phyloP scores from a whole-genome alignment of 495 filamentous ascomycete species.

The Patellaria atrata region DNA sequence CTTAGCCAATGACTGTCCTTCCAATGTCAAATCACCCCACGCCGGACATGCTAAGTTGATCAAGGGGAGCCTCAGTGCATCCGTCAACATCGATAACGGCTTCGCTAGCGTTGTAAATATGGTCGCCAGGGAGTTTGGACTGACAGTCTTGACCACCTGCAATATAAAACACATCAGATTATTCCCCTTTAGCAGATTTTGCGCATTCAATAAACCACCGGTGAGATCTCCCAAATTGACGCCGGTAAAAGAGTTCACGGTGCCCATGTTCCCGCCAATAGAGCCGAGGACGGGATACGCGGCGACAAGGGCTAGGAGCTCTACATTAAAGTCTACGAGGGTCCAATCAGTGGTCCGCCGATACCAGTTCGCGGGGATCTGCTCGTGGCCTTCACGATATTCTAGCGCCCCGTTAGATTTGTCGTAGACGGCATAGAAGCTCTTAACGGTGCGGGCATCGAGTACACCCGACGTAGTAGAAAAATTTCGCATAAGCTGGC shows the following conservation, averaged over 20 bases:
- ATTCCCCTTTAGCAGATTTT: conserved; percentile 13
- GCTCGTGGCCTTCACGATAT: conserved; percentile 21
- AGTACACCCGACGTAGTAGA: conserved; percentile 25
- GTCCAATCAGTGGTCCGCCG: conserved; percentile 21
- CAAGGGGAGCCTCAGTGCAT: not conserved
- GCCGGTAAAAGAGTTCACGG: conserved; percentile 40
- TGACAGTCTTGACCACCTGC: not conserved
- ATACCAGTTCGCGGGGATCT: conserved; percentile 48
- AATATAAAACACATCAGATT: conserved; percentile 18
- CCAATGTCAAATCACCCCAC: not conserved
- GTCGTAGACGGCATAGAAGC: conserved; percentile 6
- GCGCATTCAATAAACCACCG: conserved; percentile 28
- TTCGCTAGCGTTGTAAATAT: not conserved
- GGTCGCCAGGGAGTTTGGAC: not conserved
- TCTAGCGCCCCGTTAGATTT: conserved; percentile 14
- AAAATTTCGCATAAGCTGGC: conserved; percentile 28
- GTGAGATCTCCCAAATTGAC: conserved; percentile 36
- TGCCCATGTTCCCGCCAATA: conserved; percentile 44
- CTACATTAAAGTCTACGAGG: conserved; percentile 22
- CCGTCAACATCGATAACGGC: not conserved
- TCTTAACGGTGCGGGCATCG: conserved; percentile 2
- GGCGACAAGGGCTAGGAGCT: conserved; percentile 15
- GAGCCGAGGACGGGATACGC: conserved; percentile 24
- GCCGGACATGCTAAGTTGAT: conserved; percentile 1
- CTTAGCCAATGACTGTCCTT: no score